A percentile compares a stretch with the other conserved stretches of the same genome.
Evolutionary conservation across 2,329 filamentous ascomycete species (phyloP).

Genomic region (Pleoardoris graminearum): DNA sequence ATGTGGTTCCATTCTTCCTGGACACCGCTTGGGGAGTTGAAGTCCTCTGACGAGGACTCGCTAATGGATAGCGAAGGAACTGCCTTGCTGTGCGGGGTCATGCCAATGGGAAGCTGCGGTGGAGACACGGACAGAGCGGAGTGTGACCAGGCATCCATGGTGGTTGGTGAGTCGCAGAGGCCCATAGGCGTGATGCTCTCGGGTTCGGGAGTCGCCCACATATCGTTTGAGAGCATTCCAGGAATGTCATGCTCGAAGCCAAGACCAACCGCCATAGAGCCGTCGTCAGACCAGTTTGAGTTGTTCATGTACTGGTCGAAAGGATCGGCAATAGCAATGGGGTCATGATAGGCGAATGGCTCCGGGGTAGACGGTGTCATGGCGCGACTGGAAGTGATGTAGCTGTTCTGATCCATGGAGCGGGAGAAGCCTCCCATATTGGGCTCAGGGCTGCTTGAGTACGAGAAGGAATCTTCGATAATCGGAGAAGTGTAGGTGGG

Average conservation of each 20-base stretch:
- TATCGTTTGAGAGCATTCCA: slow-evolving; percentile 25
- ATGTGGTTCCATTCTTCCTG: slow-evolving; percentile 55
- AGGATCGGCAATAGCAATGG: slow-evolving; percentile 22
- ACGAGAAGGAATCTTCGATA: slow-evolving; percentile 30
- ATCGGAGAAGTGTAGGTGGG: slow-evolving; percentile 29
- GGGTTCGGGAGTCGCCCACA: slow-evolving; percentile 25
- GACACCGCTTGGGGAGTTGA: slow-evolving; percentile 33
- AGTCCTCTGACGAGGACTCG: slow-evolving; percentile 31
- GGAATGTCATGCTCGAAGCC: slow-evolving; percentile 27
- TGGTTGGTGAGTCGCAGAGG: slow-evolving; percentile 23
- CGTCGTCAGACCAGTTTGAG: slow-evolving; percentile 31
- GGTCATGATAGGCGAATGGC: slow-evolving; percentile 28
- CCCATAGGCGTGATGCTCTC: slow-evolving; percentile 19
- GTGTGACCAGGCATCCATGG: slow-evolving; percentile 25
- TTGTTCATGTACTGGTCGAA: slow-evolving; percentile 26
- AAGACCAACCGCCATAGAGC: slow-evolving; percentile 26
- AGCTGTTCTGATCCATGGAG: slow-evolving; percentile 21
- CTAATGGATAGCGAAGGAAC: slow-evolving; percentile 32
- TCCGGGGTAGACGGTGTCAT: slow-evolving; percentile 39
- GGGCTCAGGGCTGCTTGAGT: slow-evolving; percentile 29
- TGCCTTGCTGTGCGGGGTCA: slow-evolving; percentile 19
- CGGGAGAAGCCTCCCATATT: slow-evolving; percentile 22
- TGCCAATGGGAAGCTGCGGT: slow-evolving; percentile 15
- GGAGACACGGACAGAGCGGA: slow-evolving; percentile 21
- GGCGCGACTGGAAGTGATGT: slow-evolving; percentile 23